Base-by-base conservation (phyloP, 305 asterid genomes). In the Euphrasia arctica region DNA sequence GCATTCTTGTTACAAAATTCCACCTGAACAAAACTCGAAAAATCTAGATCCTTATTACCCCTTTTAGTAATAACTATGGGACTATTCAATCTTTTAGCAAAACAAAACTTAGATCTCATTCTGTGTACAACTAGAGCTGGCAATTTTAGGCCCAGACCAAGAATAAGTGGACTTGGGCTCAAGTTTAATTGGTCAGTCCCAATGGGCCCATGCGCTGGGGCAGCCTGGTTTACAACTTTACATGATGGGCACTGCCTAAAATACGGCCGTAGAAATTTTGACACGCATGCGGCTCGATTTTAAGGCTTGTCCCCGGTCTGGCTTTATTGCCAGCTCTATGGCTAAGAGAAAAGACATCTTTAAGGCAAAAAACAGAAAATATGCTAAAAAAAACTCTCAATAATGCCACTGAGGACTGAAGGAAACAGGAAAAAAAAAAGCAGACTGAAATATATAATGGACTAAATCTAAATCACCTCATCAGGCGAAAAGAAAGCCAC, bases 401-500 rank as follows among this genome's bases (percentile, higher is more conserved):
- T 54, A 62, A 60, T 66, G 36, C 36, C 32, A 57, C 49, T 51
- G 62, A 57, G 60, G 66, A 70, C n/a, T 55, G 18, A 60, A 60
- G 57, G 32, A 49, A 62, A 61, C 68, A 65, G 14, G 43, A 39
- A 57, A 28, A 31, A 31, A 50, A 48, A 68, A 18, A 47, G 34
- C 32, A 63, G 48, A 47, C 58, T 9, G 50, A 54, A 66, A 49
- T 60, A 65, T 39, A 39, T 8, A 6, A 39, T 5, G 27, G 61
- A 61, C 58, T 22, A 74, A 66, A 3, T 47, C 64, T 54, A 75
- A 62, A 70, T 79, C 73, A 90, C 97, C 98, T 92, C 98, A 74
- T 90, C 92, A 15, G 95, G 97, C 0, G 97, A 90, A 77, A 87
- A 92, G 85, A 90, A 86, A 32, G 97, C 94, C 52, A 90, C 90